Conservation (phyloP, 495 filamentous ascomycete genomes). For the Hypoxylon lienhwacheense region DNA sequence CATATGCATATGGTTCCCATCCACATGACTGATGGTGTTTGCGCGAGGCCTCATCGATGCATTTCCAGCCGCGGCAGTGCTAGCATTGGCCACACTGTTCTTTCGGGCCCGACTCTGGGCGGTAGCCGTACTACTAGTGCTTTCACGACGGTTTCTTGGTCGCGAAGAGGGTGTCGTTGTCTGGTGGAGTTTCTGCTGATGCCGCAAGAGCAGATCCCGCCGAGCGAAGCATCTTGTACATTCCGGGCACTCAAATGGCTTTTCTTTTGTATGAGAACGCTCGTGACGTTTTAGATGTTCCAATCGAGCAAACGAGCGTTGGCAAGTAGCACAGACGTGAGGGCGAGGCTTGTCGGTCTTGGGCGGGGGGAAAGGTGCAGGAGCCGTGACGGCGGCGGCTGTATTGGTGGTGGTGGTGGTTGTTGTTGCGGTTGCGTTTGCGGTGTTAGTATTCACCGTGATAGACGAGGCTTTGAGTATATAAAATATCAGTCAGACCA, state of each 20-base stretch:
- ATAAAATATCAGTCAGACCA: constrained; percentile 32
- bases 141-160: constrained; percentile 81
- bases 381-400: constrained; percentile 38
- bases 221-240: constrained; percentile 94
- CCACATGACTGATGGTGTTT: constrained; percentile 96
- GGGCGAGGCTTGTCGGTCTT: constrained; percentile 98
- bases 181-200: constrained; percentile 99
- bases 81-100: constrained; percentile 76
- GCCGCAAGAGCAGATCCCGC: constrained; percentile 85
- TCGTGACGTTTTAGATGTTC: constrained; percentile 99
- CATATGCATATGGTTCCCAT: constrained; percentile 70
- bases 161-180: constrained; percentile 89
- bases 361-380: constrained; percentile 65
- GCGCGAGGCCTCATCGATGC: constrained; percentile 82
- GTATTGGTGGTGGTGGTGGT: constrained; percentile 91
- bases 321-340: constrained; percentile 91
- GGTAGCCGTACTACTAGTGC: constrained; percentile 71
- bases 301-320: constrained; percentile 88
- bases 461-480: constrained; percentile 50
- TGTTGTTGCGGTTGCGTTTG: constrained; percentile 46
- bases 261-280: constrained; percentile 98
- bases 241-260: constrained; percentile 97
- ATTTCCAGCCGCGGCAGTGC: constrained; percentile 48
- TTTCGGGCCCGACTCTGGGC: constrained; percentile 80
- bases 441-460: constrained; percentile 54